phyloP scores from a whole-genome alignment of 75 land plant species.

The Gnetum montanum region DNA sequence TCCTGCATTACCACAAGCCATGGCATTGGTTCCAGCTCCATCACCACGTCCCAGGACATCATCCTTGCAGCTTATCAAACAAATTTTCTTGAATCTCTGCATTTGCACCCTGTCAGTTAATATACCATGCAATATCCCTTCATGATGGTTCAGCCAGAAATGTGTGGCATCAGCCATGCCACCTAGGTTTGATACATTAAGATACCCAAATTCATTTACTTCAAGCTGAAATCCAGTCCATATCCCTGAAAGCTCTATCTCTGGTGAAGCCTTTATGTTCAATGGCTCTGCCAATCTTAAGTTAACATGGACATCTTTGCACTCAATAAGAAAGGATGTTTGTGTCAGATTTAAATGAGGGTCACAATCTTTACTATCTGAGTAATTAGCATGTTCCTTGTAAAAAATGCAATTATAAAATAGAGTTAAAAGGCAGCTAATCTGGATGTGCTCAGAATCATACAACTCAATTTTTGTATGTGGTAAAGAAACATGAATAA shows the following conservation, averaged over 20 bases:
- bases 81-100: conserved; percentile 18
- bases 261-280: conserved; percentile 17
- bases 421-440: conserved; percentile 27
- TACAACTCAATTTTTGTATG: conserved; percentile 26
- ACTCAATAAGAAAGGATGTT: conserved; percentile 50
- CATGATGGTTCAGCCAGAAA: conserved; percentile 55
- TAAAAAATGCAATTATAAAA: conserved; percentile 17
- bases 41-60: conserved; percentile 64
- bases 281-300: conserved; percentile 19
- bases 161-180: conserved; percentile 38
- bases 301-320: conserved; percentile 30
- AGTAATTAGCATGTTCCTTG: neutral
- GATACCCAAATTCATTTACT: conserved; percentile 35
- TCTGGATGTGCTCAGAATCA: conserved; percentile 19
- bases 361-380: conserved; percentile 2
- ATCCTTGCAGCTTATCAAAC: conserved; percentile 54
- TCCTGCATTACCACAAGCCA: conserved; percentile 67
- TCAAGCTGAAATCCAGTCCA: conserved; percentile 36
- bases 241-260: conserved; percentile 43
- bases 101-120: conserved; percentile 8
- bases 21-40: conserved; percentile 81
- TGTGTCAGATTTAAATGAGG: conserved; percentile 18
- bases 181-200: conserved; percentile 64
- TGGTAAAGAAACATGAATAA: conserved; percentile 34
- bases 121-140: conserved; percentile 62